A percentile compares a stretch with the other conserved stretches of the same genome.
Conservation (phyloP, 2,329 filamentous ascomycete species). For the Fusarium poae region DNA sequence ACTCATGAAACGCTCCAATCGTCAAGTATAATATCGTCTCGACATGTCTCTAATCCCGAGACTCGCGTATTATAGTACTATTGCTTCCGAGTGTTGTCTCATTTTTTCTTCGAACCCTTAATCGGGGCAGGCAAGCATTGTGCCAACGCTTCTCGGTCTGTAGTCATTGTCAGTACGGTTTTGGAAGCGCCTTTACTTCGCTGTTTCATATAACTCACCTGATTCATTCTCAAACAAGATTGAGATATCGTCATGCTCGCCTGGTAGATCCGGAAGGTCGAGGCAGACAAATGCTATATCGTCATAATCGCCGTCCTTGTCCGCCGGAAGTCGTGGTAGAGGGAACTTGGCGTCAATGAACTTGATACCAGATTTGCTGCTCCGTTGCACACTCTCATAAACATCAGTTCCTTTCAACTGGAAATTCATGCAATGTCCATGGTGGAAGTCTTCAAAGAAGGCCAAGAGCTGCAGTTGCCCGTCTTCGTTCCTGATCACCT, state of each 20-base stretch:
- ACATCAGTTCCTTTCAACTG: conserved; percentile 85
- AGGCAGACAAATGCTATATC: conserved; percentile 84
- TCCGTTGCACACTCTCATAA: conserved; percentile 76
- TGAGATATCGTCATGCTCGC: conserved; percentile 92
- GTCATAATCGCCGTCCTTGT: conserved; percentile 64
- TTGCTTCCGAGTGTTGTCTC: conserved; percentile 26
- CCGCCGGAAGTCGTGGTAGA: conserved; percentile 73
- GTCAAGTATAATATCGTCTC: conserved; percentile 37
- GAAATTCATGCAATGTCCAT: conserved; percentile 91
- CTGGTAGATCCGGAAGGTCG: conserved; percentile 88
- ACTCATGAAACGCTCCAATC: conserved; percentile 18
- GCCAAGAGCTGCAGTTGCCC: conserved; percentile 81
- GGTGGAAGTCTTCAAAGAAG: conserved; percentile 89
- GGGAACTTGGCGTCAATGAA: conserved; percentile 93
- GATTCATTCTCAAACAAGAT: conserved; percentile 84
- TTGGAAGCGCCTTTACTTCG: not conserved
- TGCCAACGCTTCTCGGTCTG: conserved; percentile 68
- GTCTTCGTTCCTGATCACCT: conserved; percentile 79
- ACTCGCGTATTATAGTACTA: conserved; percentile 22
- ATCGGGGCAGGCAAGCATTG: conserved; percentile 68
- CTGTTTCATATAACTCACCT: conserved; percentile 66
- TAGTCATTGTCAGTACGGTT: conserved; percentile 39
- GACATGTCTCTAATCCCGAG: conserved; percentile 13
- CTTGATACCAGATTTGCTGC: conserved; percentile 78
- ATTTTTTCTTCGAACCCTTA: conserved; percentile 60